Evolutionary conservation across 2,329 filamentous ascomycete genomes (phyloP).

Genomic region (Fusarium sp.): DNA sequence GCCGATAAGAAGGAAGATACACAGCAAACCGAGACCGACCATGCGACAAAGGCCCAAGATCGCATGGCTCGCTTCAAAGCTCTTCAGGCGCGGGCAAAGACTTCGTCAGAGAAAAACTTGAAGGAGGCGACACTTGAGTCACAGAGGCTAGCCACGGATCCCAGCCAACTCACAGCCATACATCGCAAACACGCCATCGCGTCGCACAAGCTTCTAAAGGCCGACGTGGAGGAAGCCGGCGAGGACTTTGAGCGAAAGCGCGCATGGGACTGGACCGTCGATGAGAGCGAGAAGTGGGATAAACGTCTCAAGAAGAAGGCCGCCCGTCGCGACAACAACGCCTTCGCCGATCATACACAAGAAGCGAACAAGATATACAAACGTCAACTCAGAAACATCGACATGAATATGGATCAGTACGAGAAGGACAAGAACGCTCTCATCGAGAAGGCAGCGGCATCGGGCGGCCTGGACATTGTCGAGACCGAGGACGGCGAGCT

Average conservation of each 20-base stretch:
- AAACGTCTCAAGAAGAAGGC: constrained; percentile 87
- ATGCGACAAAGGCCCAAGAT: constrained; percentile 66
- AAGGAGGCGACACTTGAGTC: constrained; percentile 87
- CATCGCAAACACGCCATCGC: constrained; percentile 88
- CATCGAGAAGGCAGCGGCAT: constrained; percentile 84
- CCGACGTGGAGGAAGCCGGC: constrained; percentile 84
- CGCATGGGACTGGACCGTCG: constrained; percentile 98
- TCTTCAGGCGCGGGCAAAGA: constrained; percentile 82
- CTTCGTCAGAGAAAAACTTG: constrained; percentile 77
- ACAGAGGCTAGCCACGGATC: constrained; percentile 81
- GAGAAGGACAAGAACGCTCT: constrained; percentile 86
- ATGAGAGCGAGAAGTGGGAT: constrained; percentile 96
- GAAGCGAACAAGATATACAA: constrained; percentile 96
- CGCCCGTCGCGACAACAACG: constrained; percentile 82
- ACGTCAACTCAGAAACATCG: constrained; percentile 82
- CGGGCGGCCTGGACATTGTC: constrained; percentile 88
- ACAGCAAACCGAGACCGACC: constrained; percentile 41
- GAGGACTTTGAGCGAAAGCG: constrained; percentile 98
- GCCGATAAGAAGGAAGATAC: constrained; percentile 33
- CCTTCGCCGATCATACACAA: constrained; percentile 88
- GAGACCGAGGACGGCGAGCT: constrained; percentile 96
- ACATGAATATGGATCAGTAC: constrained; percentile 84
- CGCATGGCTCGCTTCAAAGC: constrained; percentile 87
- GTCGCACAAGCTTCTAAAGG: constrained; percentile 91
- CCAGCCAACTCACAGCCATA: constrained; percentile 79